These are phyloP conservation scores for Xylariaceae sp. DNA, from an alignment of 2,329 filamentous ascomycete genomes.

Conservation along the genomic window DNA sequence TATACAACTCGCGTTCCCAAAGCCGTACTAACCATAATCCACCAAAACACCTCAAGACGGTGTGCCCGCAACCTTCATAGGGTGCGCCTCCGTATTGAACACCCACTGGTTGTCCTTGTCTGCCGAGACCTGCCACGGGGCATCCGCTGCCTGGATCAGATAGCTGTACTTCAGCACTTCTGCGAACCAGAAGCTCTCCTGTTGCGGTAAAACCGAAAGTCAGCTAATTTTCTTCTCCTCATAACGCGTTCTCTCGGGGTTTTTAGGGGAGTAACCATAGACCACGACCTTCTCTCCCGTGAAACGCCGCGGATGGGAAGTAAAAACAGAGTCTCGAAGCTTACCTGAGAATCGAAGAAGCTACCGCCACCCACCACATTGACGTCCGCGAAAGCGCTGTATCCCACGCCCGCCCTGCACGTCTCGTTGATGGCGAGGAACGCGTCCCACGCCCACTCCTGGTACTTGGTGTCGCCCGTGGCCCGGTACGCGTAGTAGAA, in stretches of 20 bases:
- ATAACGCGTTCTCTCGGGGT: no score
- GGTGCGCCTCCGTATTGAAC: constrained; percentile 45
- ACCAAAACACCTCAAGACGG: constrained; percentile 16
- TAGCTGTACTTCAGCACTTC: constrained; percentile 85
- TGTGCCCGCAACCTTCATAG: constrained; percentile 23
- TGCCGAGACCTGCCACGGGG: constrained; percentile 44
- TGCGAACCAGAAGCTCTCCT: constrained; percentile 80
- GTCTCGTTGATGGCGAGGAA: constrained; percentile 65
- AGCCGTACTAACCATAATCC: no score
- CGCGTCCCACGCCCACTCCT: constrained; percentile 79
- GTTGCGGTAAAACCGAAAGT: no score
- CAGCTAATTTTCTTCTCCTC: no score
- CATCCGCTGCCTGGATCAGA: constrained; percentile 63
- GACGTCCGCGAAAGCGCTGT: constrained; percentile 61
- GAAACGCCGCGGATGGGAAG: no score
- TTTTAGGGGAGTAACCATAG: no score
- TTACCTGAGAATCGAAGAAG: constrained; percentile 65
- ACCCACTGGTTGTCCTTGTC: constrained; percentile 43
- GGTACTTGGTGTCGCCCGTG: constrained; percentile 71
- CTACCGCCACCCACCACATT: constrained; percentile 57
- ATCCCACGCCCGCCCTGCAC: constrained; percentile 62
- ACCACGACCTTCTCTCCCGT: no score
- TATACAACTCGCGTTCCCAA: neutral
- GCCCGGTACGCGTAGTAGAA: constrained; percentile 84
- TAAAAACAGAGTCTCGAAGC: no score